Base-by-base conservation (phyloP, 129 eudicot genomes). In the Pulicaria dysenterica region DNA sequence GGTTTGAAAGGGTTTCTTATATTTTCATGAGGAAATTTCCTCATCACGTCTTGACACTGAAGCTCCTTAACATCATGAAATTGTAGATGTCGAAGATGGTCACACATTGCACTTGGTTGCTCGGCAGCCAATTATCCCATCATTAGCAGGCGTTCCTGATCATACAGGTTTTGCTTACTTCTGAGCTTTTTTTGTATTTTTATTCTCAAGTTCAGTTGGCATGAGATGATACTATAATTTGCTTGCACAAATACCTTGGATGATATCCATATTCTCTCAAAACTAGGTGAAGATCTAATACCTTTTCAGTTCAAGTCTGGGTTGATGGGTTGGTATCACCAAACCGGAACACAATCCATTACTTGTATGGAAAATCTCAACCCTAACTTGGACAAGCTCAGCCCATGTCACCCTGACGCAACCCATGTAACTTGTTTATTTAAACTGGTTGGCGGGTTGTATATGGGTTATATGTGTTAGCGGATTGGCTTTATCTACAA, bases 91-190 rank as follows among this genome's bases (percentile, higher is more conserved):
- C 77, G 98, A 93, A 80, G 98, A 93, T 78, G 98, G 98, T 55
- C 98, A 93, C 77, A 93, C 98, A 8, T 62, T 93, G 71, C 98
- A 93, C 79, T 78, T 93, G 86, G 98, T 93, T 62, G 98, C 85
- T 64, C 80, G 98, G 65, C 95, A 89, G 77, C 96, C 95, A 12
- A 72, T 84, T 63, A 72, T 80, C 10, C 83, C 85, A 42, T 68
- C 82, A 43, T 47, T 83, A 48, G 95, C 72, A 74, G 71, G 71
- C 79, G 54, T 80, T 40, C 67, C 91, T 14, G 85, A 84, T 78
- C 82, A 80, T 64, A 80, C 95, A 85, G 96, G 98, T 85, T 77
- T 58, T 70, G 19, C 7, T 45, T 1, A 45, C 54, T 69, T 48
- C 34, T 4, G 5, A n/a, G 42, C 24, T 44, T 10, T 14, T 63